Percentiles rank a stretch among this genome's conserved stretches.
Conservation (phyloP, 495 filamentous ascomycete species). For the Podospora australis region DNA sequence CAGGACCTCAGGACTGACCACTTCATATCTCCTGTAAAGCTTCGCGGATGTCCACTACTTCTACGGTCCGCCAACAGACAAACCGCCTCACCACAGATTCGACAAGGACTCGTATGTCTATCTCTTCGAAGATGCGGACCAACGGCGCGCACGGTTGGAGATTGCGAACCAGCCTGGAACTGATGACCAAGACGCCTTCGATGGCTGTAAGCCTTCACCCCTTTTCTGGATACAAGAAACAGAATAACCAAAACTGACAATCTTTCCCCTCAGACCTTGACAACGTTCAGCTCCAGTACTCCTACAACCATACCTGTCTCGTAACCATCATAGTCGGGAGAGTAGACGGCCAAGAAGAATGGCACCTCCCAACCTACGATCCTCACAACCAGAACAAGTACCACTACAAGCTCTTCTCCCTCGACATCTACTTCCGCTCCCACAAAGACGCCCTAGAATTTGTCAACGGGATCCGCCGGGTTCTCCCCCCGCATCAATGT, state of each 20-base stretch:
- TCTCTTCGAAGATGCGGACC: slow-evolving; percentile 66
- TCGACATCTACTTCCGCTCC: slow-evolving; percentile 90
- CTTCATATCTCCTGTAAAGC: slow-evolving; percentile 43
- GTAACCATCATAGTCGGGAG: slow-evolving; percentile 70
- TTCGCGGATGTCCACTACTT: slow-evolving; percentile 89
- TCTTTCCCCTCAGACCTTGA: slow-evolving; percentile 48
- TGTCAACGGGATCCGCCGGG: slow-evolving; percentile 54
- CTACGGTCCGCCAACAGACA: slow-evolving; percentile 63
- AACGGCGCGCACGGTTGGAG: slow-evolving; percentile 66
- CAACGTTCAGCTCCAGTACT: slow-evolving; percentile 58
- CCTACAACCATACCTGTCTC: slow-evolving; percentile 68
- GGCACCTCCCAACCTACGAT: slow-evolving; percentile 71
- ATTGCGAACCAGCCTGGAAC: slow-evolving; percentile 83
- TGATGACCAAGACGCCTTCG: slow-evolving; percentile 83
- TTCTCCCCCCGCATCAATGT: slow-evolving; percentile 56
- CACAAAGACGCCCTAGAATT: slow-evolving; percentile 67
- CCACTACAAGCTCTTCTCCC: slow-evolving; percentile 67
- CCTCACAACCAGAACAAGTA: slow-evolving; percentile 62
- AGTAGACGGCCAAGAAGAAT: slow-evolving; percentile 51
- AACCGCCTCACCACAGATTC: slow-evolving; percentile 76
- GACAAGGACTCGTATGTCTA: slow-evolving; percentile 87
- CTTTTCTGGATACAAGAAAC: background rate
- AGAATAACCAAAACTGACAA: slow-evolving; percentile 8
- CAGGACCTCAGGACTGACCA: no score
- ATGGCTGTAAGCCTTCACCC: slow-evolving; percentile 55